Base-by-base conservation (phyloP, 1,139 yeast genomes). In the Scheffersomyces lignicola region DNA sequence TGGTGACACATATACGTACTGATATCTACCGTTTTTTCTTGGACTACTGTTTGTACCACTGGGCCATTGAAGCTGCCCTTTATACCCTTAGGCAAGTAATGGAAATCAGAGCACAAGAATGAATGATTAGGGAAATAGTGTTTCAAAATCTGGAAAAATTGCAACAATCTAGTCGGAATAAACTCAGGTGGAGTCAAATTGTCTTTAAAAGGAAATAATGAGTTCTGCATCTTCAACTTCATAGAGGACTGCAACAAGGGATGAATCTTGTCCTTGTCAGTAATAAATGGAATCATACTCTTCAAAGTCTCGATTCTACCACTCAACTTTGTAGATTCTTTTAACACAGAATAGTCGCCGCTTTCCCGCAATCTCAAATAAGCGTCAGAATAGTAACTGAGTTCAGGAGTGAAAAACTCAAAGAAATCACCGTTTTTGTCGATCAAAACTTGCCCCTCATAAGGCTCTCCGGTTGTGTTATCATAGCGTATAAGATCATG, bases 401-500 rank as follows among this genome's bases (percentile, higher is more conserved):
- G 64, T 37, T 80, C 76, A 0, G 88, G 84, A 2, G 85, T 71
- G 60, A 73, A 87, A 44, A 82, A 78, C 52, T 88, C 94, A 39
- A 77, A 79, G 52, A 84, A 83, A 48, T 87, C 95, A 11, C 92
- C 90, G 41, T 79, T 65, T 24, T 74, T 78, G 51, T 87, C 94
- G 28, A 85, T 66, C 9, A 83, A 73, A 2, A 87, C 95, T 47
- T 83, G 79, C 0, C 90, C 95, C 52, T 87, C 94, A 44, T 77
- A 72, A 0, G 95, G 94, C 40, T 71, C 69, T 5, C 83, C 78
- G 0, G 89, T 78, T 7, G 61, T 51, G 42, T 80, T 76, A 49
- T 88, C 95, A 51, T 85, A 87, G 28, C 94, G 70, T 7, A 87
- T 73, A 23, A 84, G 76, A 54, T 87, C 96, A 56, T 87, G 96